phyloP scores from a whole-genome alignment of 768 basidiomycete species.

The Termitomyces sp. region DNA sequence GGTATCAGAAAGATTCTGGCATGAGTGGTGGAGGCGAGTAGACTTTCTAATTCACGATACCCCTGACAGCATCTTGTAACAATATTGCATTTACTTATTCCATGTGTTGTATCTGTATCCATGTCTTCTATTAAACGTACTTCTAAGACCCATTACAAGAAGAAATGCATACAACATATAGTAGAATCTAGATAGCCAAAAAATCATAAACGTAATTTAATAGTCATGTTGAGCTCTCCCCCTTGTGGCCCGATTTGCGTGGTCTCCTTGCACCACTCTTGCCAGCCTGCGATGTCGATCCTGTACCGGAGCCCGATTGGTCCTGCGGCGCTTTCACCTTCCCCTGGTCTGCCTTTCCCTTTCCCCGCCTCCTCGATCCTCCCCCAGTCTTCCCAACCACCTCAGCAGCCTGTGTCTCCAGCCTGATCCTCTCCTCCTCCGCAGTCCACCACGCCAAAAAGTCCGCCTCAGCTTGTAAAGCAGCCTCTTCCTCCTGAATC shows the following conservation, averaged over 20 bases:
- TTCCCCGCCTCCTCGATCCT: not conserved
- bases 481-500: constrained; percentile 83
- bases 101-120: not conserved
- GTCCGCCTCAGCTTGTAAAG: constrained; percentile 62
- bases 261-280: not conserved
- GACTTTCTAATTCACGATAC: constrained; percentile 1
- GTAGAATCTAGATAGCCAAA: not conserved
- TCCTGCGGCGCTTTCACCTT: not conserved
- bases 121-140: not conserved
- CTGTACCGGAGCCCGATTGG: not conserved
- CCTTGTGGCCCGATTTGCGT: constrained; percentile 3
- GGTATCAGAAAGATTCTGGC: constrained; percentile 65
- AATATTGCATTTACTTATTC: not conserved
- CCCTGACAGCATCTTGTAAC: not conserved
- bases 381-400: not conserved
- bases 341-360: constrained; percentile 4
- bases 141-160: not conserved
- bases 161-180: not conserved
- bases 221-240: too few relatives aligned
- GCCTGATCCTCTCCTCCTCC: constrained; percentile 69
- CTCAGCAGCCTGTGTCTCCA: constrained; percentile 27
- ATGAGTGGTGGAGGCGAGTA: constrained; percentile 16
- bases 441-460: constrained; percentile 89
- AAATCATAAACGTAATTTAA: not conserved
- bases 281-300: not conserved